Evolutionary conservation across 768 basidiomycete species (phyloP).

Genomic region (Pleurotus eryngii): DNA sequence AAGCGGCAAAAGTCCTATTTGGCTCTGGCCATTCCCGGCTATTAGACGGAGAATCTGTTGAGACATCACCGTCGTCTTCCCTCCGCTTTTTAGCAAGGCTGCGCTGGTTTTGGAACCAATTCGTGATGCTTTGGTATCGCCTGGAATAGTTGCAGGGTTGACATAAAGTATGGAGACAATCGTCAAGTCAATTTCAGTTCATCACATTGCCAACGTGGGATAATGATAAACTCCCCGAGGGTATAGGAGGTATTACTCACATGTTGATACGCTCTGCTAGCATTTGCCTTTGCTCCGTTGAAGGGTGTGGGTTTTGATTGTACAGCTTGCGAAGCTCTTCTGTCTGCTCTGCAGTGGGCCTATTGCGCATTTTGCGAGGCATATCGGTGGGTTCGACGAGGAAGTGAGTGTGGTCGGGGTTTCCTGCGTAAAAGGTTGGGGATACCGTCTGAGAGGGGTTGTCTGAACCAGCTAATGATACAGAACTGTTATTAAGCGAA

Average conservation of each 20-base stretch:
- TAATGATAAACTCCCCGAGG: conserved; percentile 2
- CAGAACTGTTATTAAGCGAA: conserved; percentile 25
- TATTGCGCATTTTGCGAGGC: conserved; percentile 60
- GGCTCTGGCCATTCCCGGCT: conserved; percentile 28
- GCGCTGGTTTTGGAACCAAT: conserved; percentile 88
- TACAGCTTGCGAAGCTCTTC: conserved; percentile 71
- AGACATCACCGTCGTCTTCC: conserved; percentile 47
- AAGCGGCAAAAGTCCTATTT: conserved; percentile 42
- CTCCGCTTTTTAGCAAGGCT: conserved; percentile 70
- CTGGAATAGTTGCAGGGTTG: conserved; percentile 33
- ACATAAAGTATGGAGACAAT: conserved; percentile 28
- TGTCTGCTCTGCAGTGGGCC: conserved; percentile 61
- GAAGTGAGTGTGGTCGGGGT: conserved; percentile 47
- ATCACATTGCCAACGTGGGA: conserved; percentile 6
- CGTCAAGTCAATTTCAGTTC: conserved; percentile 17
- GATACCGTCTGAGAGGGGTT: conserved; percentile 26
- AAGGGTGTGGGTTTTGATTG: conserved; percentile 61
- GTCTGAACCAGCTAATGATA: conserved; percentile 18
- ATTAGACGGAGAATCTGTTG: conserved; percentile 19
- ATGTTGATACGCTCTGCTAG: conserved; percentile 72
- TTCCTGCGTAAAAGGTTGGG: conserved; percentile 39
- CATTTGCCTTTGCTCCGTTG: conserved; percentile 60
- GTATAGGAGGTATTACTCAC: conserved; percentile 46
- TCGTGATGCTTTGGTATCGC: conserved; percentile 77
- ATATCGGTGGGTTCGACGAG: conserved; percentile 46